These are phyloP conservation scores for Blastobotrys arbuscula DNA, from an alignment of 1,139 yeast genomes.

Conservation along the genomic window DNA sequence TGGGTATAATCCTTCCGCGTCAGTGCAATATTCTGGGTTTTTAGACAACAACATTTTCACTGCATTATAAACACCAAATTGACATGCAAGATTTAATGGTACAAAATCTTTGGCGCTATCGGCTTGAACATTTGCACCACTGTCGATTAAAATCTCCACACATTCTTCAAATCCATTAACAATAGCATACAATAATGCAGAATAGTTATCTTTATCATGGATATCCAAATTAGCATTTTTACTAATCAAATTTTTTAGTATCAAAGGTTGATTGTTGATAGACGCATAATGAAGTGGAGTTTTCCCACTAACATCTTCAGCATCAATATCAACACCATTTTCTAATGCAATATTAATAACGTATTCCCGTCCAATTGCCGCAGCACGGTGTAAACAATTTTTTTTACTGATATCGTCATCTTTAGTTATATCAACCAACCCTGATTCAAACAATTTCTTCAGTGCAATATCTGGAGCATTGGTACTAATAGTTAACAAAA, in stretches of 20 bases:
- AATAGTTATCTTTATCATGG: constrained; percentile 40
- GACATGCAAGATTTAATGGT: constrained; percentile 88
- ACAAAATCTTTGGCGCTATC: constrained; percentile 48
- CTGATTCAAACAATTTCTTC: constrained; percentile 36
- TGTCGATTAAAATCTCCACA: constrained; percentile 42
- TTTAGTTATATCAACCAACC: constrained; percentile 36
- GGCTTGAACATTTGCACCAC: constrained; percentile 39
- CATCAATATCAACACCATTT: constrained; percentile 34
- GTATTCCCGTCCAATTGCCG: constrained; percentile 34
- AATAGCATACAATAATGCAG: constrained; percentile 78
- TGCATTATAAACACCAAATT: constrained; percentile 69
- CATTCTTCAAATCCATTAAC: constrained; percentile 58
- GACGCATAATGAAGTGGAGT: constrained; percentile 88
- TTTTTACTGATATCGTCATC: constrained; percentile 41
- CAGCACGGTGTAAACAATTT: constrained; percentile 46
- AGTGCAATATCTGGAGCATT: constrained; percentile 39
- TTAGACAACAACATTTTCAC: constrained; percentile 53
- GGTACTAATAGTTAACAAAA: constrained; percentile 54
- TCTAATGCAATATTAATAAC: constrained; percentile 36
- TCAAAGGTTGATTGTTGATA: constrained; percentile 33
- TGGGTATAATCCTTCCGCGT: constrained; percentile 68
- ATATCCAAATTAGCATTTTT: constrained; percentile 35
- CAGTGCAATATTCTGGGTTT: constrained; percentile 36
- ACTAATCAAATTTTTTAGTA: constrained; percentile 32
- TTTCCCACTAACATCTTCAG: constrained; percentile 65